Base-by-base conservation (phyloP, 345 rosid species). In the Eucalyptus sideroxylon region DNA sequence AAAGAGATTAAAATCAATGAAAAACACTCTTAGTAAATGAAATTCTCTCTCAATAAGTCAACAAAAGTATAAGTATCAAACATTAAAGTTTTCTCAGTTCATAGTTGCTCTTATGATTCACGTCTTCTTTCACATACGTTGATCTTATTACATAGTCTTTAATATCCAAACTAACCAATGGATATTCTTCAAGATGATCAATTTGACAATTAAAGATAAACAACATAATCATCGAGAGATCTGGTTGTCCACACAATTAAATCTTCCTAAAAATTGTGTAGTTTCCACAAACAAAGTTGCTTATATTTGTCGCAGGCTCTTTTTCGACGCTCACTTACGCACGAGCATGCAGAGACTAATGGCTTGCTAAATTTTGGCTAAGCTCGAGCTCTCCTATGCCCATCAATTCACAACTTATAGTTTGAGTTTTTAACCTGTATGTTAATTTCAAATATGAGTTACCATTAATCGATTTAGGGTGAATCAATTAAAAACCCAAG, bases 401-500 rank as follows among this genome's bases (percentile, higher is more conserved):
- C 24, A 53, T 4, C 4, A 53, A 53, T 53, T 53, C 56, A 53
- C 56, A 17, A 51, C 56, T 51, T 51, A 51, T 7, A 51, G 4
- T 51, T 53, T 0, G 10, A 53, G 24, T 53, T 19, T 53, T 53
- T 19, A 53, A 53, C 24, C 0, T 7, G 10, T 53, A 53, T 17
- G 24, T 53, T 53, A 53, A 19, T 53, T 53, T 53, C 10, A 53
- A 7, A 53, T 53, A 53, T 0, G 10, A 53, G 2, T 53, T 2
- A 0, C 56, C 0, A 53, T 0, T 53, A 53, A 53, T 19, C 10
- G 1, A 53, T 53, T 53, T 53, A 4, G 0, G 4, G 56, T 53
- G 1, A 0, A 0, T 53, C 0, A 1, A 53, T 53, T 53, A 17
- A 3, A 53, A 53, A 53, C 2, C 56, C 9, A 17, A 53, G 2